Evolutionary conservation across 345 rosid genomes (phyloP).

Genomic region (Acer negundo): DNA sequence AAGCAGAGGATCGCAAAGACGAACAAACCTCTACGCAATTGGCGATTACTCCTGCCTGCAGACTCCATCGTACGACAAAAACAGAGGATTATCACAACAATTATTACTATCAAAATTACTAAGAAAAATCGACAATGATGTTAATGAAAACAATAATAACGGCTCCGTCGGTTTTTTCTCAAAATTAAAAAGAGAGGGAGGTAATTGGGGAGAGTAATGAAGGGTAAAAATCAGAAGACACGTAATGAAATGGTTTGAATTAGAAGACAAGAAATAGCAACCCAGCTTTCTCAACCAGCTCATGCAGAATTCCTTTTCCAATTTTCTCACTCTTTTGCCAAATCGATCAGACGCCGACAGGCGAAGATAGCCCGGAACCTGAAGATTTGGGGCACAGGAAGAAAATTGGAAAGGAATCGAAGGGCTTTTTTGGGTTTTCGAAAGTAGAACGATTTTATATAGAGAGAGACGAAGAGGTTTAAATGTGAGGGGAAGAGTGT

Average conservation of each 20-base stretch:
- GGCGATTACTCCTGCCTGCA: conserved; percentile 70
- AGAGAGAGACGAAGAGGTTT: not conserved
- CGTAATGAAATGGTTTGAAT: conserved; percentile 73
- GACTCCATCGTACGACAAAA: conserved; percentile 61
- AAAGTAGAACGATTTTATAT: conserved; percentile 4
- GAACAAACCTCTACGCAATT: conserved; percentile 61
- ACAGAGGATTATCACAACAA: conserved; percentile 15
- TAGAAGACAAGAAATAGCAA: conserved; percentile 44
- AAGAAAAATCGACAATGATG: not conserved
- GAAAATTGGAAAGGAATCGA: conserved; percentile 3
- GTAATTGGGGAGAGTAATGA: conserved; percentile 81
- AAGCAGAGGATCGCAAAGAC: not conserved
- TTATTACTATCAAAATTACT: not conserved
- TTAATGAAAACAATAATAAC: conserved; percentile 25
- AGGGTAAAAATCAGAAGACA: conserved; percentile 76
- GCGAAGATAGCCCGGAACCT: not conserved
- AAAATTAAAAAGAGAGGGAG: conserved; percentile 49
- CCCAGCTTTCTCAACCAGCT: conserved; percentile 91
- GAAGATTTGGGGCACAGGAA: not conserved
- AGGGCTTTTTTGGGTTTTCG: not conserved
- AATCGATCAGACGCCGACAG: not conserved
- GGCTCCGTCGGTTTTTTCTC: conserved; percentile 52
- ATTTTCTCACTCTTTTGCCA: conserved; percentile 11
- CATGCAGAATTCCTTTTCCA: conserved; percentile 68
- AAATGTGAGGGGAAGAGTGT: not conserved